A percentile compares a stretch with the other conserved stretches of the same genome.
These are phyloP conservation scores for Lentinula boryana DNA, from an alignment of 768 basidiomycete genomes.

Conservation along the genomic window DNA sequence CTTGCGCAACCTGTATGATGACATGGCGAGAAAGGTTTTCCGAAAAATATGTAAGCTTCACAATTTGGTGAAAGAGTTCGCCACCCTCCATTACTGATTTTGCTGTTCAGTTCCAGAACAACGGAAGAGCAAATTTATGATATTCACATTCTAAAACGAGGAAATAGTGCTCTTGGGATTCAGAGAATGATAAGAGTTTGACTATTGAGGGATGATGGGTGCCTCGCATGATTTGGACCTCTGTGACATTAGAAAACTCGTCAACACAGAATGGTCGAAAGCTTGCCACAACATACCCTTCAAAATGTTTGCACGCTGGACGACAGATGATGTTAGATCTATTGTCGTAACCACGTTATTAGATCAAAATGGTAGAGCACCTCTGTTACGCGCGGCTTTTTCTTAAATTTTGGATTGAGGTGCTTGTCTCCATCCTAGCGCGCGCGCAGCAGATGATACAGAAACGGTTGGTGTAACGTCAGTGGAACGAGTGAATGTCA, in stretches of 20 bases:
- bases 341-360: slow-evolving; percentile 13
- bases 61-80: slow-evolving; percentile 97
- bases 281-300: slow-evolving; percentile 52
- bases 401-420: slow-evolving; percentile 90
- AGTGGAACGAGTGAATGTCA: slow-evolving; percentile 12
- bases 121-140: neutral
- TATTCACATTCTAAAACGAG: slow-evolving; percentile 83
- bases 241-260: slow-evolving; percentile 31
- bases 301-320: slow-evolving; percentile 92
- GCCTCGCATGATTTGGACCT: slow-evolving; percentile 99
- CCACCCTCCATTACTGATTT: slow-evolving; percentile 90
- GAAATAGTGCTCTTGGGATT: slow-evolving; percentile 91
- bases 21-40: slow-evolving; percentile 97
- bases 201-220: slow-evolving; percentile 90
- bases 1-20: slow-evolving; percentile 91
- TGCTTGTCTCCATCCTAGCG: slow-evolving; percentile 87
- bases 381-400: slow-evolving; percentile 97
- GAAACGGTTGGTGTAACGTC: slow-evolving; percentile 9
- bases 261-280: neutral
- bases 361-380: slow-evolving; percentile 45
- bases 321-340: slow-evolving; percentile 17
- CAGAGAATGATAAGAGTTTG: slow-evolving; percentile 87
- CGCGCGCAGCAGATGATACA: slow-evolving; percentile 12
- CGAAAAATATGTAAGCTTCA: slow-evolving; percentile 98
- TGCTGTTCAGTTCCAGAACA: slow-evolving; percentile 6